Conservation (phyloP, 192 early-diverging fungal genomes). For the Pilobolus umbonatus region DNA sequence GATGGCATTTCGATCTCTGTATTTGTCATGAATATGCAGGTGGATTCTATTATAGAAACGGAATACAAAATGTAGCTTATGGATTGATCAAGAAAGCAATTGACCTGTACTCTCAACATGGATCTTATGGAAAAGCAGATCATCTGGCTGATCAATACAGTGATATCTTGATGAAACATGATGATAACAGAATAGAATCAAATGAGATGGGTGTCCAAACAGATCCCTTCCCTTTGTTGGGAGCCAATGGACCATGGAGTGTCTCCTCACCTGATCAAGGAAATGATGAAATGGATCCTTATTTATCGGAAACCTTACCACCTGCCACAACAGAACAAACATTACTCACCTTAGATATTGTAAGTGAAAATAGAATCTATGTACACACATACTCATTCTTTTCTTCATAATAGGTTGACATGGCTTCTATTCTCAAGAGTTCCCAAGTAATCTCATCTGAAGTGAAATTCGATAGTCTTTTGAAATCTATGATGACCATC, state of each 20-base stretch:
- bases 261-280: conserved; percentile 13
- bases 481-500: conserved; percentile 34
- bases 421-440: conserved; percentile 34
- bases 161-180: conserved; percentile 10
- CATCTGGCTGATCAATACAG: conserved; percentile 17
- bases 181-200: conserved; percentile 18
- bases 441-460: conserved; percentile 34
- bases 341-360: conserved; percentile 25
- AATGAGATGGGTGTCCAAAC: conserved; percentile 24
- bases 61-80: conserved; percentile 22
- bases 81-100: conserved; percentile 23
- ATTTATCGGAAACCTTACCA: conserved; percentile 12
- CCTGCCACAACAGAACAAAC: conserved; percentile 30
- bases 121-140: conserved; percentile 29
- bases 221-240: conserved; percentile 24
- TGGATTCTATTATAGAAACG: conserved; percentile 20
- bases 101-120: conserved; percentile 12
- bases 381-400: neutral
- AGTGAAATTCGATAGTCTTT: conserved; percentile 32
- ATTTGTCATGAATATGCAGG: conserved; percentile 30
- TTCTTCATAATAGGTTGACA: no score
- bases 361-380: neutral
- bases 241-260: conserved; percentile 19
- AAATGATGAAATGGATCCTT: conserved; percentile 7
- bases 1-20: conserved; percentile 28